These are phyloP conservation scores for Diaporthe vaccinii DNA, from an alignment of 2,329 filamentous ascomycete genomes.

Conservation along the genomic window DNA sequence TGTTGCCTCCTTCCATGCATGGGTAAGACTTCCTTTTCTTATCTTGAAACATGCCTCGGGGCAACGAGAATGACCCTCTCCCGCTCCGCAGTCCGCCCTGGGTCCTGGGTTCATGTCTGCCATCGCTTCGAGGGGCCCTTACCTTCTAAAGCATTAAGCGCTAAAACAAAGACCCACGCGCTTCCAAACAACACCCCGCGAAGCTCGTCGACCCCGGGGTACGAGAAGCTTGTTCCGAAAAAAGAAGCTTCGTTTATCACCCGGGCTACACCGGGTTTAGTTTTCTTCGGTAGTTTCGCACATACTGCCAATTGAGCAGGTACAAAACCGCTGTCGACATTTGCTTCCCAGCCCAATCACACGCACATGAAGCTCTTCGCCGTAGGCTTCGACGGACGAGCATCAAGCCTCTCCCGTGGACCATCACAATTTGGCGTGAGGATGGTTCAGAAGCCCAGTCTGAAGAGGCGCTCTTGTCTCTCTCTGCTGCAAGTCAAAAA, in stretches of 20 bases:
- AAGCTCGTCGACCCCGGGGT: slow-evolving; percentile 14
- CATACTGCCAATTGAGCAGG: slow-evolving; percentile 15
- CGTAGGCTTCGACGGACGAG: neutral
- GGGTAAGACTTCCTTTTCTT: neutral
- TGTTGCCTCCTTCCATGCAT: neutral
- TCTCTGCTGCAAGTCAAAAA: slow-evolving; percentile 37
- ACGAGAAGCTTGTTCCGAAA: slow-evolving; percentile 29
- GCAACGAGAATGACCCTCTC: slow-evolving; percentile 4
- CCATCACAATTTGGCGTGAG: neutral
- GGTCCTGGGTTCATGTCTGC: slow-evolving; percentile 1
- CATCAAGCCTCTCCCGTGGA: slow-evolving; percentile 16
- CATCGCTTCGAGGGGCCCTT: neutral
- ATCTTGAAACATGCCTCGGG: slow-evolving; percentile 25
- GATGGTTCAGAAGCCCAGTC: neutral
- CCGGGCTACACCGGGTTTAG: neutral
- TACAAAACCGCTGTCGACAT: neutral
- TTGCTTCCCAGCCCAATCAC: neutral
- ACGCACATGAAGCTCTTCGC: neutral
- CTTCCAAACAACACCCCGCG: slow-evolving; percentile 19
- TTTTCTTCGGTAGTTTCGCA: slow-evolving; percentile 21
- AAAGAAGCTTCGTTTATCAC: slow-evolving; percentile 17
- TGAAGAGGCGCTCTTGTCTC: slow-evolving; percentile 5
- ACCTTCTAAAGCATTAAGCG: neutral
- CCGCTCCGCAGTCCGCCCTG: slow-evolving; percentile 6
- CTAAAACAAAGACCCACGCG: slow-evolving; percentile 24